phyloP scores from a whole-genome alignment of 1,284 basidiomycete genomes.

The Polyporus tsugae region DNA sequence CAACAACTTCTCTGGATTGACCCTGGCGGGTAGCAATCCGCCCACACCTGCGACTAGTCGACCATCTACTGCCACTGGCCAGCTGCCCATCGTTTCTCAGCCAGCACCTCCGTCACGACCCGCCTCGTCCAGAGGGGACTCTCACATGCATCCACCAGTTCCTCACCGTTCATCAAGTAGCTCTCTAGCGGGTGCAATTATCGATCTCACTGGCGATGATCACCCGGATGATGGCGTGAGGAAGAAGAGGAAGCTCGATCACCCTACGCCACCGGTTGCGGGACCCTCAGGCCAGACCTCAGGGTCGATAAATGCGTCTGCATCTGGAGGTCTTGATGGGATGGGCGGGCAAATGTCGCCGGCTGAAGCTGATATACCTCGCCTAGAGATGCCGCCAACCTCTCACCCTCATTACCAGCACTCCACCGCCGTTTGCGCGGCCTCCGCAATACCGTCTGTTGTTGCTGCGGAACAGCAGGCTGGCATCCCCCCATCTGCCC shows the following conservation, averaged over 20 bases:
- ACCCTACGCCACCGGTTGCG: background rate
- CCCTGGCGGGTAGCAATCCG: conserved; percentile 19
- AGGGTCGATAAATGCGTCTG: background rate
- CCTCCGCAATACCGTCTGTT: background rate
- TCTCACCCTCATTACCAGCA: background rate
- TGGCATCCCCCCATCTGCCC: background rate
- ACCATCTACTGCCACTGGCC: conserved; percentile 16
- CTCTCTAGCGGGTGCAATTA: conserved; percentile 28
- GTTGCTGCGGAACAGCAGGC: background rate
- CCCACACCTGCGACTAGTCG: conserved; percentile 20
- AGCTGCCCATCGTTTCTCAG: background rate
- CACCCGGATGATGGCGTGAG: conserved; percentile 14
- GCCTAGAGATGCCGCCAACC: background rate
- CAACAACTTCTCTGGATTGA: conserved; percentile 22
- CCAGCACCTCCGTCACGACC: conserved; percentile 1
- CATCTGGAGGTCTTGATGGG: background rate
- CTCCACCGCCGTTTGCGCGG: background rate
- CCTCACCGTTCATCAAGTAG: conserved; percentile 12
- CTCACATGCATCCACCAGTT: conserved; percentile 14
- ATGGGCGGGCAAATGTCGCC: background rate
- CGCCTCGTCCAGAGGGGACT: conserved; percentile 7
- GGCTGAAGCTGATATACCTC: background rate
- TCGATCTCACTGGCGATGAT: conserved; percentile 30
- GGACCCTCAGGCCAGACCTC: background rate
- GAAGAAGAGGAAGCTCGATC: conserved; percentile 30